Percentiles rank a stretch among this genome's conserved stretches.
Conservation (phyloP, 495 filamentous ascomycete genomes). For the Tuber brumale region DNA sequence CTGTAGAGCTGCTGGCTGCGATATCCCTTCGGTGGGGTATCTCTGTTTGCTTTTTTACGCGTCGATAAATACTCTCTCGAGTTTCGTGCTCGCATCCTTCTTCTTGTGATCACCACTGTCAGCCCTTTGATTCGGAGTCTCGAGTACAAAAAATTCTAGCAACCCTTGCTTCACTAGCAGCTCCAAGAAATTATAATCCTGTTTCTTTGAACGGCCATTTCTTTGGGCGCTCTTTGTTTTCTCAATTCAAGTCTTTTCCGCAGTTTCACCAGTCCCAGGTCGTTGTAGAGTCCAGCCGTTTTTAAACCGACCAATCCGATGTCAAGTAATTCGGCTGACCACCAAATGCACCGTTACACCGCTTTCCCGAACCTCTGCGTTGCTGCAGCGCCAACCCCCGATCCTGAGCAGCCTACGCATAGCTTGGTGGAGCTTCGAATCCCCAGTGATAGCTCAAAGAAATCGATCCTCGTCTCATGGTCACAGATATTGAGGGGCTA, state of each 20-base stretch:
- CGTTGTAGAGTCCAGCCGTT: background rate
- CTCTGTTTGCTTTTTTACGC: slow-evolving; percentile 4
- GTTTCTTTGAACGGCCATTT: background rate
- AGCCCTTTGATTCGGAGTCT: background rate
- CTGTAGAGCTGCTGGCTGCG: slow-evolving; percentile 9
- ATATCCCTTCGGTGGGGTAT: background rate
- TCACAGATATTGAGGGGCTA: slow-evolving; percentile 45
- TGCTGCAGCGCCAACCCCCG: slow-evolving; percentile 2
- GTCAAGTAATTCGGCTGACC: slow-evolving; percentile 2
- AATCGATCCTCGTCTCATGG: slow-evolving; percentile 45
- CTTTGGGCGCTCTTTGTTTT: background rate
- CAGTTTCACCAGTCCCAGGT: background rate
- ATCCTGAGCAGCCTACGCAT: slow-evolving; percentile 2
- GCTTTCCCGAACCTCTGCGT: slow-evolving; percentile 31
- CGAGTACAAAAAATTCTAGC: background rate
- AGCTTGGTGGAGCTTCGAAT: slow-evolving; percentile 13
- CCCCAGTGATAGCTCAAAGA: slow-evolving; percentile 13
- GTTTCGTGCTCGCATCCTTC: background rate
- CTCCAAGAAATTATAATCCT: background rate
- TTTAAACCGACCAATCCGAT: background rate
- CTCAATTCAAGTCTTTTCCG: background rate
- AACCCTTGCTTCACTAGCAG: background rate
- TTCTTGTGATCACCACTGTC: background rate
- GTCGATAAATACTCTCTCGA: slow-evolving; percentile 13
- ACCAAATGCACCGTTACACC: slow-evolving; percentile 17